phyloP scores from a whole-genome alignment of 2,329 filamentous ascomycete species.

The Nannizziopsis barbatae region DNA sequence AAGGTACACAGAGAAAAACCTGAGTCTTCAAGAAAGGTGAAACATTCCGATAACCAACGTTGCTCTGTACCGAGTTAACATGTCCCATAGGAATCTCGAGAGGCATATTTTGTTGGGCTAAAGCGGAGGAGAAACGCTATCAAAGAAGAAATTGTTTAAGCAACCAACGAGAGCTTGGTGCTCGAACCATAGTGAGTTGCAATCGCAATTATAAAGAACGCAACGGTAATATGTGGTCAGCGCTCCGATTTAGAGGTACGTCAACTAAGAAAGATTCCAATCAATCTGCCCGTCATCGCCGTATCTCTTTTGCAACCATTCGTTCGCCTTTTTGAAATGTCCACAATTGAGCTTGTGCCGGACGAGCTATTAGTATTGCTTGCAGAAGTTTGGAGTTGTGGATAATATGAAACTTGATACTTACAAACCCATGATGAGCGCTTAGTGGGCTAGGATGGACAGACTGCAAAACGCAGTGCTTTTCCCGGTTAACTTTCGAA shows the following conservation, averaged over 20 bases:
- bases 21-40: slow-evolving; percentile 73
- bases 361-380: not conserved
- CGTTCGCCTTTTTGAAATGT: slow-evolving; percentile 40
- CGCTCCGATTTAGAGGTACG: too few species aligned
- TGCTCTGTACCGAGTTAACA: slow-evolving; percentile 4
- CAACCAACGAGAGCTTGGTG: too few species aligned
- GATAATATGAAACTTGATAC: slow-evolving; percentile 21
- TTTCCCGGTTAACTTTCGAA: slow-evolving; percentile 56
- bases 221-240: too few species aligned
- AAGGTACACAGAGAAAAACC: slow-evolving; percentile 83
- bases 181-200: not conserved
- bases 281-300: slow-evolving; percentile 72
- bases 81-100: slow-evolving; percentile 59
- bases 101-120: slow-evolving; percentile 75
- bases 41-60: slow-evolving; percentile 20
- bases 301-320: slow-evolving; percentile 67
- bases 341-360: slow-evolving; percentile 32
- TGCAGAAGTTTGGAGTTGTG: not conserved
- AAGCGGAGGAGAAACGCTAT: slow-evolving; percentile 48
- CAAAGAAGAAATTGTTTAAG: slow-evolving; percentile 37
- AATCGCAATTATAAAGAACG: too few species aligned
- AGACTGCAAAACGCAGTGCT: slow-evolving; percentile 71
- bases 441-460: slow-evolving; percentile 92
- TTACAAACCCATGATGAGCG: slow-evolving; percentile 64
- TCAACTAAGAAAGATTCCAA: slow-evolving; percentile 51